Percentiles rank a stretch among this genome's conserved stretches.
Conservation (phyloP, 495 filamentous ascomycete species). For the Lichina pygmaea region DNA sequence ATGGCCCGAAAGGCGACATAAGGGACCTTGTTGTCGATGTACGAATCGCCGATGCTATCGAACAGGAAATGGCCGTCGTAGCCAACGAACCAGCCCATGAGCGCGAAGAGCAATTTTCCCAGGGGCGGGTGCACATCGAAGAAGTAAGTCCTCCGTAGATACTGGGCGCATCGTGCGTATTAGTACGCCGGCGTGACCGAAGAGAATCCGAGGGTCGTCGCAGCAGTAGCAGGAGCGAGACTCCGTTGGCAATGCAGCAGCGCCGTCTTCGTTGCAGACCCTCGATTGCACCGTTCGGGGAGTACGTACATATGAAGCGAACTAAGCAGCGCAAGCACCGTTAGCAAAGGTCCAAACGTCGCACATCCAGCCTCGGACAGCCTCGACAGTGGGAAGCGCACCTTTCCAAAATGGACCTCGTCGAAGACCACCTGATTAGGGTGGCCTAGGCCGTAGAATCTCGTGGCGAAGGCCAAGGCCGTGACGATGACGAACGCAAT, state of each 20-base stretch:
- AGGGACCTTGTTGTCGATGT: conserved; percentile 87
- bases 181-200: too few relatives aligned
- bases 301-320: conserved; percentile 13
- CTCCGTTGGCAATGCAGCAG: not conserved
- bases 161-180: conserved; percentile 26
- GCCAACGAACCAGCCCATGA: conserved; percentile 86
- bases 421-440: conserved; percentile 96
- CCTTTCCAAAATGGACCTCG: conserved; percentile 99
- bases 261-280: not conserved
- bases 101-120: conserved; percentile 67
- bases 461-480: conserved; percentile 56
- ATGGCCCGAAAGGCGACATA: conserved; percentile 88
- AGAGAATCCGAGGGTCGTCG: too few relatives aligned
- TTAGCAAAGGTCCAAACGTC: not conserved
- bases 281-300: not conserved
- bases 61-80: conserved; percentile 96
- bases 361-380: too few relatives aligned
- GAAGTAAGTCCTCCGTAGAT: conserved; percentile 94
- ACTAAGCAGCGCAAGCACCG: conserved; percentile 4
- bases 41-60: conserved; percentile 97
- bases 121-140: conserved; percentile 99
- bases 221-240: too few relatives aligned
- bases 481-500: conserved; percentile 57
- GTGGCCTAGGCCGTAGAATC: conserved; percentile 86
- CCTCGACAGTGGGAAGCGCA: conserved; percentile 13